A percentile compares a stretch with the other conserved stretches of the same genome.
Evolutionary conservation across 495 filamentous ascomycete species (phyloP).

Genomic region (Acidomyces sp.): DNA sequence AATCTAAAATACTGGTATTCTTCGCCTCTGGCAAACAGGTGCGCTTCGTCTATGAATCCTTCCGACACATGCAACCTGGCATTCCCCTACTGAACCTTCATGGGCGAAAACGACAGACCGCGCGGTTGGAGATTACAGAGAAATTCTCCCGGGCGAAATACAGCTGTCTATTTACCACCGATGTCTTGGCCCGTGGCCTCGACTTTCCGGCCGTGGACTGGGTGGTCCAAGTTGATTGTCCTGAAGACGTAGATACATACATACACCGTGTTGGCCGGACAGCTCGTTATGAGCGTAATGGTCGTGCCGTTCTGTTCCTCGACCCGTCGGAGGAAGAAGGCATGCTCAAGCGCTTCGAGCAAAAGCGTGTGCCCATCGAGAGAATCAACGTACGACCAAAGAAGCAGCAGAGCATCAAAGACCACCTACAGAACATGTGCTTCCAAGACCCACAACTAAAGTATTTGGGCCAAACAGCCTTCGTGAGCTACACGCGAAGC

Average conservation of each 20-base stretch:
- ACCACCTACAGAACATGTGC: conserved; percentile 78
- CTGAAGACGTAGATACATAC: conserved; percentile 93
- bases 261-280: conserved; percentile 95
- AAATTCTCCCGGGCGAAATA: conserved; percentile 66
- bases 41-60: conserved; percentile 83
- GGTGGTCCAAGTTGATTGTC: conserved; percentile 91
- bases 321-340: conserved; percentile 82
- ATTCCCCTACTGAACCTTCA: conserved; percentile 91
- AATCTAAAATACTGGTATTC: conserved; percentile 87
- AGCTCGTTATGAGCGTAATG: conserved; percentile 79
- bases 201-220: conserved; percentile 97
- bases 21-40: conserved; percentile 92
- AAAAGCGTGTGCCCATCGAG: conserved; percentile 77
- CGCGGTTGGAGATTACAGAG: conserved; percentile 70
- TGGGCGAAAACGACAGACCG: conserved; percentile 83
- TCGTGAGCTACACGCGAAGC: conserved; percentile 72
- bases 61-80: conserved; percentile 88
- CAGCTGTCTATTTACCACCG: conserved; percentile 84
- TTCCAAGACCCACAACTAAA: conserved; percentile 92
- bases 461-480: conserved; percentile 91
- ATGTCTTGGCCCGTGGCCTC: conserved; percentile 82
- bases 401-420: conserved; percentile 75
- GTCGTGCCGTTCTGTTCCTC: conserved; percentile 79
- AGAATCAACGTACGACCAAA: conserved; percentile 72
- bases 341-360: conserved; percentile 67